Evolutionary conservation across 2,329 filamentous ascomycete species (phyloP).

Genomic region (Xylariaceae sp.): DNA sequence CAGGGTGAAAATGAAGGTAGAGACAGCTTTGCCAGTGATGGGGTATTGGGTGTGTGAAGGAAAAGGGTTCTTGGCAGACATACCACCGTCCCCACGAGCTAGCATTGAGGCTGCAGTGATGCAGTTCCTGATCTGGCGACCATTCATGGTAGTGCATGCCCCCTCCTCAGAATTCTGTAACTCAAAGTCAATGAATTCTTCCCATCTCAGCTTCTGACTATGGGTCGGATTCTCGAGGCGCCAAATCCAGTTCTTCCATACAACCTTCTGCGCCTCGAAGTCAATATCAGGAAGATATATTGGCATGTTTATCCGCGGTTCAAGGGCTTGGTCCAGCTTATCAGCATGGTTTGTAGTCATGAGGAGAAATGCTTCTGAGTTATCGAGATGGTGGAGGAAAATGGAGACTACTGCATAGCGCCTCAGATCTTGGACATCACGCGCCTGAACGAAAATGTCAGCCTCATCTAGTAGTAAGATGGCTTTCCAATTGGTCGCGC

Average conservation of each 20-base stretch:
- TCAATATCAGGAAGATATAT: slow-evolving; percentile 7
- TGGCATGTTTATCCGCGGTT: slow-evolving; percentile 11
- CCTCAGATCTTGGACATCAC: not conserved
- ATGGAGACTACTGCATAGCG: slow-evolving; percentile 17
- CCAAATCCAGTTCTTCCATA: slow-evolving; percentile 13
- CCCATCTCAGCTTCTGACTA: not conserved
- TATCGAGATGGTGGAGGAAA: slow-evolving; percentile 27
- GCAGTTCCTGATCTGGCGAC: slow-evolving; percentile 26
- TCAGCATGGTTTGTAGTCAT: slow-evolving; percentile 19
- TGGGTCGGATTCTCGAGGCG: slow-evolving; percentile 2
- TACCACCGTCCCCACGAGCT: slow-evolving; percentile 15
- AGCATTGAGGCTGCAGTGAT: slow-evolving; percentile 19
- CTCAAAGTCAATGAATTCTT: not conserved
- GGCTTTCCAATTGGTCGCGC: slow-evolving; percentile 28
- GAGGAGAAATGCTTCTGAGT: slow-evolving; percentile 22
- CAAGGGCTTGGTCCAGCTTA: slow-evolving; percentile 9
- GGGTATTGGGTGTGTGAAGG: not conserved
- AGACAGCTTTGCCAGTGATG: not conserved
- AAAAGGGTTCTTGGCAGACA: not conserved
- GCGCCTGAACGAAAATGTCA: slow-evolving; percentile 23
- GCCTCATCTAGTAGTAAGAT: slow-evolving; percentile 30
- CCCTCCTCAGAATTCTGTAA: not conserved
- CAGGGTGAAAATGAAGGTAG: too few species aligned
- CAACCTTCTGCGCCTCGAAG: slow-evolving; percentile 9
- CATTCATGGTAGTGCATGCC: slow-evolving; percentile 19